Percentiles rank a stretch among this genome's conserved stretches.
Conservation (phyloP, 1,284 basidiomycete genomes). For the Quambalaria eucalypti region DNA sequence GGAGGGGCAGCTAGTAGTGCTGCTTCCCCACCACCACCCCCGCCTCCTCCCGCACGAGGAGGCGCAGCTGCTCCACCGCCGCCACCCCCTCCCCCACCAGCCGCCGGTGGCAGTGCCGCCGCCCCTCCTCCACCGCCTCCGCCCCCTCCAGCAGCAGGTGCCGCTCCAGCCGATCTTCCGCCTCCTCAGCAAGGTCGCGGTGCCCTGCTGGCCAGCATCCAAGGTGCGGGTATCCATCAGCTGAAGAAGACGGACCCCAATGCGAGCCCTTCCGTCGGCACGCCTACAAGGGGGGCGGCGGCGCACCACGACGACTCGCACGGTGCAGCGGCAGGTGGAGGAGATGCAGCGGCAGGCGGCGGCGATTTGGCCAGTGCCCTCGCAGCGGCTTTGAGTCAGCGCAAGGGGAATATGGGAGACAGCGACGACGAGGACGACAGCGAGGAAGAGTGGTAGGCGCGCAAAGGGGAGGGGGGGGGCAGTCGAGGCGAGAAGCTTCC, state of each 20-base stretch:
- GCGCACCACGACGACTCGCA: too few relatives aligned
- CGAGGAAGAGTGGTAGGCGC: constrained; percentile 39
- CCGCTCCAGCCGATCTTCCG: constrained; percentile 8
- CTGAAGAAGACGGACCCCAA: constrained; percentile 58
- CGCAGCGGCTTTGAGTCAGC: constrained; percentile 60
- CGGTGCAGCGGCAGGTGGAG: constrained; percentile 14
- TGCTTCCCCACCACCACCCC: constrained; percentile 17
- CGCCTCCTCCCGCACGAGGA: constrained; percentile 13
- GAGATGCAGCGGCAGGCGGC: constrained; percentile 37
- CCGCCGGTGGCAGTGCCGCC: constrained; percentile 15
- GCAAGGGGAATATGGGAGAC: constrained; percentile 83
- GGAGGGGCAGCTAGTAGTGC: constrained; percentile 6
- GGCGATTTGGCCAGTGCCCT: constrained; percentile 60
- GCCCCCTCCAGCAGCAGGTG: constrained; percentile 9
- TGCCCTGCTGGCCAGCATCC: constrained; percentile 61
- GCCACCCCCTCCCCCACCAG: constrained; percentile 29
- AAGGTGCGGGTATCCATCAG: constrained; percentile 61
- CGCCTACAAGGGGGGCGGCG: constrained; percentile 8
- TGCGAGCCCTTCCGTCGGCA: constrained; percentile 10
- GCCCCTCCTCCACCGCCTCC: constrained; percentile 34
- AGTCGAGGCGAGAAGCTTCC: too few relatives aligned
- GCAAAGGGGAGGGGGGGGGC: too few relatives aligned
- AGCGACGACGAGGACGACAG: constrained; percentile 71
- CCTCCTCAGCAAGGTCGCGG: constrained; percentile 48
- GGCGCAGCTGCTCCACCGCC: constrained; percentile 15